Evolutionary conservation across 371 early-diverging fungal species (phyloP).

Genomic region (Rhizopus stolonifer): DNA sequence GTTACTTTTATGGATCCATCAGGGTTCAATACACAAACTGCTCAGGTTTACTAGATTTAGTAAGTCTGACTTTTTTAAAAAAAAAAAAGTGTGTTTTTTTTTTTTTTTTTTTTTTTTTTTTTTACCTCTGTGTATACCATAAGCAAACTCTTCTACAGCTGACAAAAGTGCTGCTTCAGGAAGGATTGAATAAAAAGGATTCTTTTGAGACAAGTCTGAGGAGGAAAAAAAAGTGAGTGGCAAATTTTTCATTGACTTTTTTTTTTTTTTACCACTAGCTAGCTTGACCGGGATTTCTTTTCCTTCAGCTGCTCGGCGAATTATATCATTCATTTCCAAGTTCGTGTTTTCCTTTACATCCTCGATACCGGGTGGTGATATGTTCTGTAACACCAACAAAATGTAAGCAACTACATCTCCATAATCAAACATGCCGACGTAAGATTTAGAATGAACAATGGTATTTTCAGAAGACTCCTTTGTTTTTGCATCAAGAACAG

Average conservation of each 20-base stretch:
- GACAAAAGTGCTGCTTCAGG: constrained; percentile 75
- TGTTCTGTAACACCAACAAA: constrained; percentile 36
- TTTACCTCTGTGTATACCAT: constrained; percentile 74
- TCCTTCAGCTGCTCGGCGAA: constrained; percentile 54
- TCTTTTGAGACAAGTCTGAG: constrained; percentile 74
- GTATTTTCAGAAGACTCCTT: constrained; percentile 1
- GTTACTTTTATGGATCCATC: constrained; percentile 46
- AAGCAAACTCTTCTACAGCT: constrained; percentile 72
- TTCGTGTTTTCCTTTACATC: constrained; percentile 17
- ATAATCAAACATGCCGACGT: constrained; percentile 88
- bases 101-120: too few relatives aligned
- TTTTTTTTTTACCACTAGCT: constrained; percentile 44
- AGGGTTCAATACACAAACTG: constrained; percentile 63
- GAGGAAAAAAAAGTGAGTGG: neutral
- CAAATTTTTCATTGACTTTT: neutral
- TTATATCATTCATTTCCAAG: constrained; percentile 58
- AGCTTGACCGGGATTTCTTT: constrained; percentile 66
- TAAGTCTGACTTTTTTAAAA: neutral
- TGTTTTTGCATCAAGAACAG: constrained; percentile 62
- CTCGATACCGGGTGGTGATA: constrained; percentile 19
- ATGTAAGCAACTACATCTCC: constrained; percentile 66
- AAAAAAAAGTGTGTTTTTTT: neutral
- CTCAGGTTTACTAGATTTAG: neutral
- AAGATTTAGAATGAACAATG: constrained; percentile 38
- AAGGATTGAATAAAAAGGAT: constrained; percentile 82